Percentiles rank a stretch among this genome's conserved stretches.
These are phyloP conservation scores for Exserohilum rostratum DNA, from an alignment of 2,329 filamentous ascomycete genomes.

Conservation along the genomic window DNA sequence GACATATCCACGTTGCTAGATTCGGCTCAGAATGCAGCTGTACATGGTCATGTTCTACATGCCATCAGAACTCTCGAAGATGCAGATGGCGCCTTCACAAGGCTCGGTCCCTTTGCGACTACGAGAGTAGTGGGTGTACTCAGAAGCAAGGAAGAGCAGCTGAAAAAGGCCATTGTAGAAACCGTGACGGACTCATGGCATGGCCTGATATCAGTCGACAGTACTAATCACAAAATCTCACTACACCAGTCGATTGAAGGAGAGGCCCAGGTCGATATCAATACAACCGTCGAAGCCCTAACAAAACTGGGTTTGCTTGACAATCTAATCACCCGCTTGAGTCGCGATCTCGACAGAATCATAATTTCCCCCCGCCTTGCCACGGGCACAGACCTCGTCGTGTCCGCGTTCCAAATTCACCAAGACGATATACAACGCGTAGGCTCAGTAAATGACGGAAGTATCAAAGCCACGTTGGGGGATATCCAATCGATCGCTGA, in stretches of 20 bases:
- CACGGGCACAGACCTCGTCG: slow-evolving; percentile 42
- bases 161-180: slow-evolving; percentile 70
- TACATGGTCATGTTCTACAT: slow-evolving; percentile 52
- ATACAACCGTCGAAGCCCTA: slow-evolving; percentile 45
- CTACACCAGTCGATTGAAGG: slow-evolving; percentile 59
- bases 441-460: slow-evolving; percentile 35
- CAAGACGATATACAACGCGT: slow-evolving; percentile 44
- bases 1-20: slow-evolving; percentile 58
- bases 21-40: slow-evolving; percentile 53
- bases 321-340: slow-evolving; percentile 64
- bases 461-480: slow-evolving; percentile 35
- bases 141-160: slow-evolving; percentile 66
- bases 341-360: slow-evolving; percentile 66
- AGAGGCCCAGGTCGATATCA: slow-evolving; percentile 36
- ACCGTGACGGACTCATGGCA: slow-evolving; percentile 75
- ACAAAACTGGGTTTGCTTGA: slow-evolving; percentile 49
- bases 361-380: slow-evolving; percentile 66
- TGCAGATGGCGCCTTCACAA: slow-evolving; percentile 61
- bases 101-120: slow-evolving; percentile 65
- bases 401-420: slow-evolving; percentile 40
- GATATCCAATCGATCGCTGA: slow-evolving; percentile 51
- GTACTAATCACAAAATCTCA: slow-evolving; percentile 59
- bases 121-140: slow-evolving; percentile 70
- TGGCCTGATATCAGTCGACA: slow-evolving; percentile 67
- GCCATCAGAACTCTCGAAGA: slow-evolving; percentile 58